A percentile compares a stretch with the other conserved stretches of the same genome.
Conservation (phyloP, 2,329 filamentous ascomycete species). For the Nothomitra cinnamomea region DNA sequence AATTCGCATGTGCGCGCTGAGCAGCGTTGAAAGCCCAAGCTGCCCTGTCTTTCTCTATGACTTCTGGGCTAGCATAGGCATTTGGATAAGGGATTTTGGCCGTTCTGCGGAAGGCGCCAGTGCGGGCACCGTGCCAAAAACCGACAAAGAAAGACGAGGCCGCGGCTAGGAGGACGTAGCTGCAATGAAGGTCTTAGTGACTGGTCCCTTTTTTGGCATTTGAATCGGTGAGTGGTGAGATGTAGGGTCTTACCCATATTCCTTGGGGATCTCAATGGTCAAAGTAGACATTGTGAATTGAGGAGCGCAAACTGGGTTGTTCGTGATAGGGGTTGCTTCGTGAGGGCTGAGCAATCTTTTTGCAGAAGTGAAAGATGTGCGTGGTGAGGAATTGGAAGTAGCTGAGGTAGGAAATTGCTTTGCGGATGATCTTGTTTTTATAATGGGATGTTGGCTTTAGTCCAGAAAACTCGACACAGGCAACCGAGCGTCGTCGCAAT, state of each 20-base stretch:
- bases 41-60: conserved; percentile 35
- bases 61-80: conserved; percentile 37
- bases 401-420: too few relatives aligned
- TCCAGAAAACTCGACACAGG: too few relatives aligned
- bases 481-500: too few relatives aligned
- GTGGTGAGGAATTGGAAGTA: too few relatives aligned
- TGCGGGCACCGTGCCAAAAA: conserved; percentile 32
- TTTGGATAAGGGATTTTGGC: conserved; percentile 39
- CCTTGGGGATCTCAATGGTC: background rate
- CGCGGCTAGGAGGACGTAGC: conserved; percentile 44
- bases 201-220: background rate
- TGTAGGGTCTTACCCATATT: background rate
- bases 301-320: too few relatives aligned
- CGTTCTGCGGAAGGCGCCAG: conserved; percentile 31
- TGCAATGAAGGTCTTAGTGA: conserved; percentile 16
- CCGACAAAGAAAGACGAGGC: conserved; percentile 41
- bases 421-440: too few relatives aligned
- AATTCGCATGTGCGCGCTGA: conserved; percentile 47
- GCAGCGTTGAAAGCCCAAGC: conserved; percentile 47
- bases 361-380: too few relatives aligned
- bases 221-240: too few relatives aligned
- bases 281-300: too few relatives aligned
- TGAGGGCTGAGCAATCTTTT: too few relatives aligned
- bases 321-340: too few relatives aligned
- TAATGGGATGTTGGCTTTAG: too few relatives aligned